A percentile compares a stretch with the other conserved stretches of the same genome.
These are phyloP conservation scores for Penicillium psychrofluorescens DNA, from an alignment of 495 filamentous ascomycete genomes.

Conservation along the genomic window DNA sequence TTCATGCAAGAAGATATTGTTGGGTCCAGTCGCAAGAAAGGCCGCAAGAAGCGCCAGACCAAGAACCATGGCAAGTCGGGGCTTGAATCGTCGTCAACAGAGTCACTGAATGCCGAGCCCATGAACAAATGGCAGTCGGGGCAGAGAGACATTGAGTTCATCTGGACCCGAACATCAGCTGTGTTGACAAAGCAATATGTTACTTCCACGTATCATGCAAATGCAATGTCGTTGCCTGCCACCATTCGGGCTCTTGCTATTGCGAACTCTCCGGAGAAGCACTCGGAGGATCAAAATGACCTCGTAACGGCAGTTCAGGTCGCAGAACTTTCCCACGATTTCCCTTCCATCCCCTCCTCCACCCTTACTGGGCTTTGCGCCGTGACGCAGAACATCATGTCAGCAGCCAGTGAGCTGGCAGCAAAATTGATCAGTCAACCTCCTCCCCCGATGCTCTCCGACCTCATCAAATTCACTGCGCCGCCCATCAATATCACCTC, in stretches of 20 bases:
- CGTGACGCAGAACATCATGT: conserved; percentile 48
- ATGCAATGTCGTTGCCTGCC: conserved; percentile 46
- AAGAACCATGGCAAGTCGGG: background rate
- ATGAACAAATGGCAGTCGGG: conserved; percentile 50
- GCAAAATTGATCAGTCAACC: conserved; percentile 32
- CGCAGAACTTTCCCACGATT: conserved; percentile 46
- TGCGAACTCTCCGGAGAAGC: conserved; percentile 16
- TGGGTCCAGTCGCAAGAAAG: conserved; percentile 26
- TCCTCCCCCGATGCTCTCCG: conserved; percentile 24
- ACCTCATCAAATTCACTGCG: conserved; percentile 33
- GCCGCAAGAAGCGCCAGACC: conserved; percentile 35
- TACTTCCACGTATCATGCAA: conserved; percentile 54
- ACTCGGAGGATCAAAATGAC: conserved; percentile 32
- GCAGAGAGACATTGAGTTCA: conserved; percentile 52
- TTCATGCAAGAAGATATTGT: conserved; percentile 49
- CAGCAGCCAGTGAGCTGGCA: conserved; percentile 53
- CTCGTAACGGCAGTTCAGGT: conserved; percentile 39
- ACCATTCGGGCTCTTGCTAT: conserved; percentile 50
- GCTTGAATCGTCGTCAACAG: too few relatives aligned
- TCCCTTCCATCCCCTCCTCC: conserved; percentile 37
- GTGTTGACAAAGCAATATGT: conserved; percentile 41
- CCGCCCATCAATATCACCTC: conserved; percentile 9
- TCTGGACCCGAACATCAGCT: conserved; percentile 36
- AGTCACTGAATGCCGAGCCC: background rate
- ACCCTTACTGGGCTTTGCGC: conserved; percentile 44